phyloP scores from a whole-genome alignment of 805 yeast species.

The Barnettozyma siamensis region DNA sequence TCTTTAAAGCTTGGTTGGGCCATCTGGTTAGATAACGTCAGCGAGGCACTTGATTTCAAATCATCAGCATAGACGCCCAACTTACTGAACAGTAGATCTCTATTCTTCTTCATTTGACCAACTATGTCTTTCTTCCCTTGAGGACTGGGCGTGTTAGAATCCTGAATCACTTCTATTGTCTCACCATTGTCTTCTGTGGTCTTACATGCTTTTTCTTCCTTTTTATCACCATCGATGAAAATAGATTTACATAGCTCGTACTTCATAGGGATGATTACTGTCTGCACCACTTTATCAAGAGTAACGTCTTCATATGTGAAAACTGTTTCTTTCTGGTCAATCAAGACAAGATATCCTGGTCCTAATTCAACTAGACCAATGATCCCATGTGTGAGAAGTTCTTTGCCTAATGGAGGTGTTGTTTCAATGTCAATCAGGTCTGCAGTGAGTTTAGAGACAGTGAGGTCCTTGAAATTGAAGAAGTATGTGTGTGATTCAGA shows the following conservation, averaged over 20 bases:
- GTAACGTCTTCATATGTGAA: slow-evolving; percentile 12
- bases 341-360: slow-evolving; percentile 21
- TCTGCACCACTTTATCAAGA: slow-evolving; percentile 17
- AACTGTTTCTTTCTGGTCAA: slow-evolving; percentile 13
- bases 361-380: slow-evolving; percentile 21
- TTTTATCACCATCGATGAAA: slow-evolving; percentile 6
- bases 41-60: slow-evolving; percentile 21
- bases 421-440: background rate
- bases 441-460: background rate
- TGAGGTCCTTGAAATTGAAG: slow-evolving; percentile 4
- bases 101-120: slow-evolving; percentile 12
- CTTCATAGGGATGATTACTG: slow-evolving; percentile 21
- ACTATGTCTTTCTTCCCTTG: background rate
- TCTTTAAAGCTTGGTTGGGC: slow-evolving; percentile 10
- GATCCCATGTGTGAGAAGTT: slow-evolving; percentile 12
- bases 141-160: background rate
- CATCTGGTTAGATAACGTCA: slow-evolving; percentile 14
- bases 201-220: background rate
- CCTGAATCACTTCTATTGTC: background rate
- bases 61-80: slow-evolving; percentile 24
- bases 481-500: slow-evolving; percentile 5
- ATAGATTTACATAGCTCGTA: slow-evolving; percentile 14
- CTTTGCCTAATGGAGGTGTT: slow-evolving; percentile 4
- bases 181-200: background rate
- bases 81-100: slow-evolving; percentile 22